A percentile compares a stretch with the other conserved stretches of the same genome.
phyloP scores from a whole-genome alignment of 495 filamentous ascomycete species.

The Aspergillus conjunctus region DNA sequence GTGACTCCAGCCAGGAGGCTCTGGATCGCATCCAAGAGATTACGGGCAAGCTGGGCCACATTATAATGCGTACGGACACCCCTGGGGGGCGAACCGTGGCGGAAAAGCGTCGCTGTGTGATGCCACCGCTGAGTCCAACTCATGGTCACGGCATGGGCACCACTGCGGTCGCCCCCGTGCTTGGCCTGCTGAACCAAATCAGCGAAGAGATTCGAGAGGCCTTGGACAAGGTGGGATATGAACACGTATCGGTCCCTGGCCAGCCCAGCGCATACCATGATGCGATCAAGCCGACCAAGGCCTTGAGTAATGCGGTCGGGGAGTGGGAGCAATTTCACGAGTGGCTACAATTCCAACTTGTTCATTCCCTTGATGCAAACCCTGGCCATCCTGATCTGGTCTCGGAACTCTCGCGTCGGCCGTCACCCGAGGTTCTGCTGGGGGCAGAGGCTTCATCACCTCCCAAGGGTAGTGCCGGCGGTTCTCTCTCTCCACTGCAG shows the following conservation, averaged over 20 bases:
- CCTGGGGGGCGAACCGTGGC: background rate
- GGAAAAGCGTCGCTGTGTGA: background rate
- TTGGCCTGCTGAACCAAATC: conserved; percentile 13
- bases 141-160: conserved; percentile 2
- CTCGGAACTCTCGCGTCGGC: background rate
- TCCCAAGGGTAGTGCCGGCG: background rate
- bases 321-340: conserved; percentile 20
- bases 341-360: conserved; percentile 17
- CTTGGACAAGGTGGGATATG: conserved; percentile 14
- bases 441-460: background rate
- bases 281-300: background rate
- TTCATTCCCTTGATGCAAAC: conserved; percentile 7
- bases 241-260: conserved; percentile 9
- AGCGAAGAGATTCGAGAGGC: conserved; percentile 16
- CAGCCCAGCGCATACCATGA: background rate
- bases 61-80: conserved; percentile 7
- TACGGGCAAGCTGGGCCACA: conserved; percentile 7
- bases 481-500: background rate
- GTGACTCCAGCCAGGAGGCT: conserved; percentile 4
- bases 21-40: conserved; percentile 17
- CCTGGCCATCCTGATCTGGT: background rate
- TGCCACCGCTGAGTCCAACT: background rate
- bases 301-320: conserved; percentile 13
- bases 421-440: background rate
- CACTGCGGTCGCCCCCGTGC: conserved; percentile 4